Conservation (phyloP, 192 early-diverging fungal species). For the Rhizoclosmatium globosum region DNA sequence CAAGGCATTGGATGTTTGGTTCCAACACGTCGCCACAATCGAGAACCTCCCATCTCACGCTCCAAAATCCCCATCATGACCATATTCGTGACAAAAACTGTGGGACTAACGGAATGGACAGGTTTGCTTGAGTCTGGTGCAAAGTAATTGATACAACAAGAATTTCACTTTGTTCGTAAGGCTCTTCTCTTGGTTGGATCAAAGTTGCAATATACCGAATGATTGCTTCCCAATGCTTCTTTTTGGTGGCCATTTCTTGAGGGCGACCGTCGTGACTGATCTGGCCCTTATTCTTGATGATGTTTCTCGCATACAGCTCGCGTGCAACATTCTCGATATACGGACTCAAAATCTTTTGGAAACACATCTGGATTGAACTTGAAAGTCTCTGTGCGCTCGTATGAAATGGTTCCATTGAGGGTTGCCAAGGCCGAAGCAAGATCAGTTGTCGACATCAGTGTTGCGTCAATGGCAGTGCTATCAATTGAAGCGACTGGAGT, state of each 20-base stretch:
- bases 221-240: constrained; percentile 17
- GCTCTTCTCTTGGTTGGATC: not conserved
- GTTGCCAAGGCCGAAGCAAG: not conserved
- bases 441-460: not conserved
- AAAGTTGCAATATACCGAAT: constrained; percentile 16
- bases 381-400: not conserved
- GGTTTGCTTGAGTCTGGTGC: not conserved
- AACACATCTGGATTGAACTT: not conserved
- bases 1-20: constrained; percentile 7
- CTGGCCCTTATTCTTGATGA: not conserved
- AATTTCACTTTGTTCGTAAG: not conserved
- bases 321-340: not conserved
- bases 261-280: not conserved
- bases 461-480: no score
- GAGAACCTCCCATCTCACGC: constrained; percentile 9
- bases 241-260: not conserved
- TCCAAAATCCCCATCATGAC: constrained; percentile 19
- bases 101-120: not conserved
- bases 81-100: constrained; percentile 19
- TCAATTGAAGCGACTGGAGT: no score
- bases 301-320: not conserved
- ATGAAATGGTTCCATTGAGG: constrained; percentile 1
- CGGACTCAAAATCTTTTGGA: constrained; percentile 11
- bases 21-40: not conserved
- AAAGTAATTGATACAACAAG: not conserved